Evolutionary conservation across 2,329 filamentous ascomycete genomes (phyloP).

Genomic region (Colletotrichum spaethianum): DNA sequence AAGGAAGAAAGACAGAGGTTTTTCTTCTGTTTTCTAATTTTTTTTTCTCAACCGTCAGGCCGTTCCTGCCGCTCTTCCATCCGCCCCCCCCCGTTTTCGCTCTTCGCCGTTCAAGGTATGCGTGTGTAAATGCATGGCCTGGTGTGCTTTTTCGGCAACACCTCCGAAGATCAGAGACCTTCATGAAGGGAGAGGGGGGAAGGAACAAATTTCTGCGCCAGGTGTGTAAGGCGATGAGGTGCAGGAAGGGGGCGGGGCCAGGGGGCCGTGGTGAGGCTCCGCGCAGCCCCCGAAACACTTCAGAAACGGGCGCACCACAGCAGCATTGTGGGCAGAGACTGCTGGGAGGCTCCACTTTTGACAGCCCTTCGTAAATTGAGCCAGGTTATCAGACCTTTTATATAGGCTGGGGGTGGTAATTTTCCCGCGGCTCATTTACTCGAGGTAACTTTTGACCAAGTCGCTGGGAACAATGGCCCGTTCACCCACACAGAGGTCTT

Average conservation of each 20-base stretch:
- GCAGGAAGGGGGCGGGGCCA: neutral
- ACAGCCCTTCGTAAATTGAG: conserved; percentile 10
- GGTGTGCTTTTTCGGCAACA: neutral
- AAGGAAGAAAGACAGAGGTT: neutral
- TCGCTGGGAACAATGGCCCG: neutral
- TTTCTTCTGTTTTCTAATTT: no score
- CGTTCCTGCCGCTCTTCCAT: neutral
- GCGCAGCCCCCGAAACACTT: conserved; percentile 35
- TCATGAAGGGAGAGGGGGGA: neutral
- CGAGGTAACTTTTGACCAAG: neutral
- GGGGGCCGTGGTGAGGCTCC: neutral
- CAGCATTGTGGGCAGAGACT: neutral
- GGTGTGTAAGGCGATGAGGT: neutral
- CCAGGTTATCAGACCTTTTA: neutral
- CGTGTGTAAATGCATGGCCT: neutral
- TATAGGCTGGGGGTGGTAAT: neutral
- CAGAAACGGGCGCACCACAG: conserved; percentile 29
- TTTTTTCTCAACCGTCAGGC: no score
- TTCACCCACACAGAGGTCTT: neutral
- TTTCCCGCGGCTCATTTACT: neutral
- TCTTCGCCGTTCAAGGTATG: neutral
- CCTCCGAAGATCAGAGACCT: neutral
- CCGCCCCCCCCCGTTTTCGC: neutral
- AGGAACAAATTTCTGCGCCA: neutral
- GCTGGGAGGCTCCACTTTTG: neutral